Conservation (phyloP, 805 yeast genomes). For the Schwanniomyces occidentalis region DNA sequence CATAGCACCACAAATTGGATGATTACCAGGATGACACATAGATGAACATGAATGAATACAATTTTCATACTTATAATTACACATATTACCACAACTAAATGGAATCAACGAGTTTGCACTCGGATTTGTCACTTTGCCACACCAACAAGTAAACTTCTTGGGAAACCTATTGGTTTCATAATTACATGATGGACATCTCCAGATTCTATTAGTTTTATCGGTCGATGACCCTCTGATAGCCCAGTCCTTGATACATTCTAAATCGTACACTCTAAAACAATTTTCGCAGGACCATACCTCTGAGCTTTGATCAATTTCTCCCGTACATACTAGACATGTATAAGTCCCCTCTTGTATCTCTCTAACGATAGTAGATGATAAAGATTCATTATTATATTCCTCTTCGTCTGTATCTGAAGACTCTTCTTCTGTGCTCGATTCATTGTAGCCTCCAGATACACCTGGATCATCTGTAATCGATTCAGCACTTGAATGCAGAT, state of each 20-base stretch:
- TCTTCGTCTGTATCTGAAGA: constrained; percentile 6
- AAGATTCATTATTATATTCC: constrained; percentile 8
- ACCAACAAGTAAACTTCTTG: constrained; percentile 76
- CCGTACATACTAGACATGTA: constrained; percentile 85
- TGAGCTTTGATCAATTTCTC: constrained; percentile 67
- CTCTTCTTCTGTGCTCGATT: too few species aligned
- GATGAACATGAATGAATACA: constrained; percentile 77
- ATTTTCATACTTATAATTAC: constrained; percentile 52
- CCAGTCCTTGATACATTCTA: constrained; percentile 86
- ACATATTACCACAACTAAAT: constrained; percentile 87
- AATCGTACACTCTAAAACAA: constrained; percentile 83
- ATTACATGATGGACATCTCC: constrained; percentile 90
- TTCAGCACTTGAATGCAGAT: too few species aligned
- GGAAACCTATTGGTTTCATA: constrained; percentile 51
- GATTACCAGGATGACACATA: constrained; percentile 89
- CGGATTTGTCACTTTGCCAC: constrained; percentile 77
- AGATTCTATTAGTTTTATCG: constrained; percentile 49
- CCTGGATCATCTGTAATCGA: too few species aligned
- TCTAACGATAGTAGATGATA: constrained; percentile 43
- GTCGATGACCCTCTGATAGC: constrained; percentile 73
- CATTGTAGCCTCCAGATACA: too few species aligned
- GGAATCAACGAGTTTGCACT: constrained; percentile 58
- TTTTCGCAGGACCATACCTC: constrained; percentile 75
- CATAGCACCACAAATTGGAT: constrained; percentile 75
- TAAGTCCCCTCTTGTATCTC: constrained; percentile 73